Evolutionary conservation across 2,329 filamentous ascomycete species (phyloP), one percentile per base, ranked within the genome.

Genomic region (Cadophora sp.): DNA sequence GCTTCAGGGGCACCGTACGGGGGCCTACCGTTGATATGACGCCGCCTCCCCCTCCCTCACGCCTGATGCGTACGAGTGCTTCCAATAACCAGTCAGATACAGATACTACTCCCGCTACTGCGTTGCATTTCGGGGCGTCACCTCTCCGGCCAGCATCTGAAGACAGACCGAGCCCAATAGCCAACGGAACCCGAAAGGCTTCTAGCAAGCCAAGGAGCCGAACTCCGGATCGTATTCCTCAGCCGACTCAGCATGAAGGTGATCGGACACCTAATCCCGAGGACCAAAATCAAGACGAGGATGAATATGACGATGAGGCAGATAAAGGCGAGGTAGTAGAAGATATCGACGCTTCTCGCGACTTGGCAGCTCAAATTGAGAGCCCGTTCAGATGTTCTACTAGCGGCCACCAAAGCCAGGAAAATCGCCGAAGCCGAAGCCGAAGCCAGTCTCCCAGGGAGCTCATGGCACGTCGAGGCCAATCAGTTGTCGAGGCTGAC

Each of bases 381-480:
- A 58, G 36, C 11, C 59, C 33, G 13, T 41, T 60, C 33, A 62
- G 18, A 22, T 33, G 20, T 5, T 58, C 58, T 13, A 20, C 33
- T 5, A 33, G 58, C 9, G 14, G 43, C n/a, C 20, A 39, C 13
- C 22, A 18, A 30, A 45, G n/a, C 3, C 41, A 48, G 3, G 8
- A 45, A 59, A 48, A 47, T 36, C 16, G 41, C 51, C n/a, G n/a
- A n/a, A n/a, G n/a, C n/a, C n/a, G n/a, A n/a, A n/a, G n/a, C n/a
- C 33, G 43, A 60, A 20, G 59, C 36, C 13, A 41, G 43, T 47
- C 59, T n/a, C 56, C 65, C 36, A 63, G 59, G 18, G 33, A 64
- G n/a, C 39, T 24, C 24, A 61, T 59, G 33, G 6, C 45, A 24
- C 27, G 18, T 45, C 55, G 30, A 30, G 22, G 43, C 41, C 14